These are phyloP conservation scores for Fragaria iinumae DNA, from an alignment of 306 rosid genomes.

Conservation along the genomic window DNA sequence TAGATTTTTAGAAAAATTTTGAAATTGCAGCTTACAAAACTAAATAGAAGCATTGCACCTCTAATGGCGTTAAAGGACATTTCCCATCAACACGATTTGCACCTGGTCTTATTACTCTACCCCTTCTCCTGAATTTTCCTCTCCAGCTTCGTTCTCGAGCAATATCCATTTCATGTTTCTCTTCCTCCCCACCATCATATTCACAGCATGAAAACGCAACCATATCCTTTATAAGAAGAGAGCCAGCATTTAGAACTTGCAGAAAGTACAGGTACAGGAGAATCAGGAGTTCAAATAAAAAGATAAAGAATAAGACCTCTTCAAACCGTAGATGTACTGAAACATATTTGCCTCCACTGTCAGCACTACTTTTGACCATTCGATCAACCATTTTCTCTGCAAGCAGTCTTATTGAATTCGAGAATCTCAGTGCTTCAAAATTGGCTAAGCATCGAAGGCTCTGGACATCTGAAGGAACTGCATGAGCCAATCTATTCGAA, in stretches of 20 bases:
- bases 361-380: constrained; percentile 74
- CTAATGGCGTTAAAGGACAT: constrained; percentile 94
- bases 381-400: constrained; percentile 88
- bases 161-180: constrained; percentile 89
- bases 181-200: constrained; percentile 93
- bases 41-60: constrained; percentile 43
- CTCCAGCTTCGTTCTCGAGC: constrained; percentile 99
- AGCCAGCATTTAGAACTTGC: constrained; percentile 20
- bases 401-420: constrained; percentile 73
- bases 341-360: constrained; percentile 80
- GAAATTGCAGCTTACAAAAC: background rate
- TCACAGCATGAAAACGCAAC: constrained; percentile 98
- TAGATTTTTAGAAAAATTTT: background rate
- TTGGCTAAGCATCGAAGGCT: constrained; percentile 79
- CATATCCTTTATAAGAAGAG: constrained; percentile 66
- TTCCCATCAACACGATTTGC: constrained; percentile 87
- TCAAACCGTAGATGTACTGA: constrained; percentile 98
- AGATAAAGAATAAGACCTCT: constrained; percentile 54
- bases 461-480: constrained; percentile 78
- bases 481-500: constrained; percentile 89
- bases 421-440: constrained; percentile 81
- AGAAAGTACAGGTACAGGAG: constrained; percentile 19
- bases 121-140: constrained; percentile 89
- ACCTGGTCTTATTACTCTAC: constrained; percentile 87
- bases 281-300: background rate